phyloP scores from a whole-genome alignment of 352 stramenopile species.

The Albugo laibachii region DNA sequence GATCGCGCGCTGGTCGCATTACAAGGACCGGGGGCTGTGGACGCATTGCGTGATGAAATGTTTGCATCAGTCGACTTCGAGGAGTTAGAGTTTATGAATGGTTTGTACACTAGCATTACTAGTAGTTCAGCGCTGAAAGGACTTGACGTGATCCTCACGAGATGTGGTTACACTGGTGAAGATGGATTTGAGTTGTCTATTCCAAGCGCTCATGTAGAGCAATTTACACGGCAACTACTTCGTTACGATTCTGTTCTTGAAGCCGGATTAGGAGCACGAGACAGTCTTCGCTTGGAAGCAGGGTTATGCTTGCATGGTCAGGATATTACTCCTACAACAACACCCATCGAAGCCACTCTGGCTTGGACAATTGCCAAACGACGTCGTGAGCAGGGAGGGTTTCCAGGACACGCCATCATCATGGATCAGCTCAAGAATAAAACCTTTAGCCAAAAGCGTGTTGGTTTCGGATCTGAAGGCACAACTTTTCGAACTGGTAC shows the following conservation, averaged over 20 bases:
- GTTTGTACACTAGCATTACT: conserved; percentile 31
- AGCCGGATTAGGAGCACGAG: conserved; percentile 87
- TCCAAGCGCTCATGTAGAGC: conserved; percentile 22
- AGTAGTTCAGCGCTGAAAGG: conserved; percentile 30
- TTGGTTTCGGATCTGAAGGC: conserved; percentile 92
- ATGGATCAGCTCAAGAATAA: conserved; percentile 90
- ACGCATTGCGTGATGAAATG: conserved; percentile 53
- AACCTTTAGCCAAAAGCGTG: conserved; percentile 83
- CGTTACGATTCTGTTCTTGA: conserved; percentile 72
- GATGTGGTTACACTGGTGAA: conserved; percentile 98
- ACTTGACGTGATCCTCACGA: conserved; percentile 79
- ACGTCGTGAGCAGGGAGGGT: conserved; percentile 75
- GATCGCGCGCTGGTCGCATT: conserved; percentile 90
- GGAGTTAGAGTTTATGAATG: conserved; percentile 93
- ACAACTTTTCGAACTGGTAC: conserved; percentile 85
- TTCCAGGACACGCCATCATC: conserved; percentile 89
- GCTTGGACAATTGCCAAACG: conserved; percentile 86
- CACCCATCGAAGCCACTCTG: conserved; percentile 87
- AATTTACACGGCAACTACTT: conserved; percentile 36
- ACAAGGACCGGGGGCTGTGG: conserved; percentile 84
- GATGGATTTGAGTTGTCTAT: conserved; percentile 98
- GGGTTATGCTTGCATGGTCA: conserved; percentile 97
- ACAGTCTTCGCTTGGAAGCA: conserved; percentile 94
- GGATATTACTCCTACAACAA: conserved; percentile 91
- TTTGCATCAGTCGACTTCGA: conserved; percentile 79